Conservation (phyloP, 257 asterid genomes). For the Scutellaria minor region DNA sequence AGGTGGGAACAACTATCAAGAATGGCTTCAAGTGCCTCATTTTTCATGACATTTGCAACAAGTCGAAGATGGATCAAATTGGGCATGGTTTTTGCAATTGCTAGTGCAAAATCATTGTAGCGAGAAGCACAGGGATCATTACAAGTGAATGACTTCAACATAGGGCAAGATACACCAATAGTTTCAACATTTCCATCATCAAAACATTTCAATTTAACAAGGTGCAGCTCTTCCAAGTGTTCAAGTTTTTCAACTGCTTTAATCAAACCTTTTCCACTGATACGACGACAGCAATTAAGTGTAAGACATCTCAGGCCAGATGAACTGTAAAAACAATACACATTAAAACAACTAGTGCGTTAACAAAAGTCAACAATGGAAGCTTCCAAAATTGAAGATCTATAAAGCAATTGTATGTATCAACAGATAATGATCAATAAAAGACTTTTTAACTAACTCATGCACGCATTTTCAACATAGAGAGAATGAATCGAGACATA, state of each 20-base stretch:
- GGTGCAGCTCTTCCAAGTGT: slow-evolving; percentile 55
- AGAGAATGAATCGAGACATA: not conserved
- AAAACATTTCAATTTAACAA: slow-evolving; percentile 19
- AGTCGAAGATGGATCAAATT: not conserved
- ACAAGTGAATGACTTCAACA: slow-evolving; percentile 38
- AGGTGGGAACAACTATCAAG: too few species aligned
- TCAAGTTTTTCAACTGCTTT: slow-evolving; percentile 45
- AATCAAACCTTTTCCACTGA: slow-evolving; percentile 29
- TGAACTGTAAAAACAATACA: slow-evolving; percentile 40
- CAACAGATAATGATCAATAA: not conserved
- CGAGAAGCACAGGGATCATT: too few species aligned
- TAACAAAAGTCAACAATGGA: not conserved
- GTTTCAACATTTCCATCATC: slow-evolving; percentile 12
- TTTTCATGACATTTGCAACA: too few species aligned
- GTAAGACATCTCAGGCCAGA: slow-evolving; percentile 43
- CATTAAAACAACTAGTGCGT: not conserved
- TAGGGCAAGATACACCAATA: slow-evolving; percentile 31
- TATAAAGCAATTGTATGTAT: not conserved
- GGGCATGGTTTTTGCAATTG: slow-evolving; percentile 30
- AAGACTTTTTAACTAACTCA: not conserved
- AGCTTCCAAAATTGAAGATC: not conserved
- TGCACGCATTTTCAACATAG: not conserved
- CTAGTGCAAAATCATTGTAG: not conserved
- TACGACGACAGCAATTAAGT: slow-evolving; percentile 29
- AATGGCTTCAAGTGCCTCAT: too few species aligned